Percentiles rank a stretch among this genome's conserved stretches.
Conservation (phyloP, 2,329 filamentous ascomycete genomes). For the Ilyonectria mors-panacis region DNA sequence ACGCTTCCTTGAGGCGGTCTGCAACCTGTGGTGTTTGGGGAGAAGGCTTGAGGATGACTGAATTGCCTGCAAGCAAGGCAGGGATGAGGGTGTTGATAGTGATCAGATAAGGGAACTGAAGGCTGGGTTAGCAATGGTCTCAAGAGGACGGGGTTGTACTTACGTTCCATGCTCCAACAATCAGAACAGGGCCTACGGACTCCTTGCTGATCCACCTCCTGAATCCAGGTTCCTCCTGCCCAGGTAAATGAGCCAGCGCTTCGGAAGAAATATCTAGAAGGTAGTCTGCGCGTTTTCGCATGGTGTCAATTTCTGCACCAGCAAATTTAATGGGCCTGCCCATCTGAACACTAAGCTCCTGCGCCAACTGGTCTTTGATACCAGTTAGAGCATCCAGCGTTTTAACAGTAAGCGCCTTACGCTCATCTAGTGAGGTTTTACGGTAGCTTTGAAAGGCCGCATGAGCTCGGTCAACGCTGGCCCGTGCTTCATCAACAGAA, state of each 20-base stretch:
- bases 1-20: constrained; percentile 84
- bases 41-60: constrained; percentile 93
- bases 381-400: constrained; percentile 80
- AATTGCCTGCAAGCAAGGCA: constrained; percentile 89
- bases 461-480: constrained; percentile 59
- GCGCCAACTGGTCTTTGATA: constrained; percentile 83
- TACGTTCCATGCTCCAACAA: constrained; percentile 97
- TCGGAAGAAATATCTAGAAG: constrained; percentile 86
- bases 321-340: constrained; percentile 93
- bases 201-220: constrained; percentile 90
- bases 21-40: constrained; percentile 94
- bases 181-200: constrained; percentile 88
- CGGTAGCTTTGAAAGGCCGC: constrained; percentile 82
- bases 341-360: constrained; percentile 95
- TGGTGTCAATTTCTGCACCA: constrained; percentile 85
- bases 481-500: constrained; percentile 68
- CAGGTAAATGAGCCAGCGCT: constrained; percentile 82
- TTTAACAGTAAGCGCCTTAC: constrained; percentile 85
- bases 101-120: constrained; percentile 92
- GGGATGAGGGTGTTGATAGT: constrained; percentile 93
- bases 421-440: constrained; percentile 79
- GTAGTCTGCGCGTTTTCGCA: constrained; percentile 87
- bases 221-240: constrained; percentile 89
- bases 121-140: constrained; percentile 6
- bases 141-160: constrained; percentile 54